Base-by-base conservation (phyloP, 1,284 basidiomycete genomes). In the Puccinia triticina region DNA sequence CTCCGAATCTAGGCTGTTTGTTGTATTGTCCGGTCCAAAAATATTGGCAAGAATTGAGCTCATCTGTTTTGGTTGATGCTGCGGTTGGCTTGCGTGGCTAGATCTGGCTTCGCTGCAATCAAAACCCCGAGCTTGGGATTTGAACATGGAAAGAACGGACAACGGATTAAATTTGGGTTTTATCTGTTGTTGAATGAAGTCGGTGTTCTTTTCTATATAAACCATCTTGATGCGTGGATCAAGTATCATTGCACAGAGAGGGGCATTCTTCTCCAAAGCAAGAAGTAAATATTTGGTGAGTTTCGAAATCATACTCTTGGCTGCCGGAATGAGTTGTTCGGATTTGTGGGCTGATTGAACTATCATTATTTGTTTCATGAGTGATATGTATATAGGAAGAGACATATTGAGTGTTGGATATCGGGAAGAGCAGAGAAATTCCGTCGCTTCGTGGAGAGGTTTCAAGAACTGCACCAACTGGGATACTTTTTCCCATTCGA, bases 381-480 rank as follows among this genome's bases (percentile, higher is more conserved):
- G 34, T 8, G 46, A 21, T 14, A 69, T 43, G 46, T 69, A 69
- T 7, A 69, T 23, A 10, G 66, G 66, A 40, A 69, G n/a, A 0
- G 34, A 21, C 21, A 43, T 11, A 21, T 69, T 69, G 23, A 43
- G 66, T 1, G 66, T 69, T 40, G 66, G 66, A 12, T 69, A 43
- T 7, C 18, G n/a, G 0, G 66, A 69, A 12, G 21, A 23, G 26
- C 66, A 69, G 1, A 69, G 21, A 5, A 69, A 23, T 48, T 43
- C 21, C 0, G 66, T 69, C 14, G 34, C 66, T 14, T 69, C 46
- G 34, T 69, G 16, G 5, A 69, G 40, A 2, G 67, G 66, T 69
- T 69, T 23, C 21, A 69, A 21, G 32, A 69, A 69, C 21, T 69
- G n/a, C n/a, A n/a, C n/a, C n/a, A n/a, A n/a, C n/a, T n/a, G n/a